A percentile compares a stretch with the other conserved stretches of the same genome.
phyloP scores from a whole-genome alignment of 1,284 basidiomycete genomes.

The Meira miltonrushii region DNA sequence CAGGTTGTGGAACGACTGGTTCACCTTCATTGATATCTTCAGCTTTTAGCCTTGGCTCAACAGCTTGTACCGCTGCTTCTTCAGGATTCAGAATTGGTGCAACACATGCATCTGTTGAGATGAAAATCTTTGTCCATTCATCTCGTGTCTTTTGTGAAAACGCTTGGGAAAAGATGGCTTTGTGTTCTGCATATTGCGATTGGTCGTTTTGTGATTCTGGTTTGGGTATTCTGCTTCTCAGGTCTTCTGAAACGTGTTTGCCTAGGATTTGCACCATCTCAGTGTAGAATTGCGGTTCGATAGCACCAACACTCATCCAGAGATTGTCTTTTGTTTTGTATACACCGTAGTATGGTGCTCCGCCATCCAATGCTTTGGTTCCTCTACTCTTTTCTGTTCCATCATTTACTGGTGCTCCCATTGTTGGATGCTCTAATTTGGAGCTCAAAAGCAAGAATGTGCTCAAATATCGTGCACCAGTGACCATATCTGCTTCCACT shows the following conservation, averaged over 20 bases:
- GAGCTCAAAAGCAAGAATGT: conserved; percentile 63
- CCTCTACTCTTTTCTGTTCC: conserved; percentile 36
- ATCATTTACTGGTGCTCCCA: conserved; percentile 58
- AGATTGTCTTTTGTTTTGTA: conserved; percentile 68
- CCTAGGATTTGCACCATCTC: conserved; percentile 28
- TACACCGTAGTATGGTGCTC: conserved; percentile 71
- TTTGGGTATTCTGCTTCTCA: conserved; percentile 53
- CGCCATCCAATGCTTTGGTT: conserved; percentile 66
- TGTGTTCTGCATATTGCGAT: conserved; percentile 63
- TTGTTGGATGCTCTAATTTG: conserved; percentile 50
- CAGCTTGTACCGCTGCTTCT: conserved; percentile 38
- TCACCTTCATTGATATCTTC: conserved; percentile 22
- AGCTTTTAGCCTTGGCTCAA: conserved; percentile 19
- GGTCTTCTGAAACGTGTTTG: conserved; percentile 19
- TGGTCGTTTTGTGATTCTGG: conserved; percentile 58
- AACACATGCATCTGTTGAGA: conserved; percentile 70
- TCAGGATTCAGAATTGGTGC: conserved; percentile 62
- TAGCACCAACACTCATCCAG: conserved; percentile 64
- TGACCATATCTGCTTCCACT: conserved; percentile 74
- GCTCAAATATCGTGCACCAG: conserved; percentile 70
- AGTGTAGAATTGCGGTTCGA: conserved; percentile 31
- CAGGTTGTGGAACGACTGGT: conserved; percentile 41
- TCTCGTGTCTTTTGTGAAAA: conserved; percentile 64
- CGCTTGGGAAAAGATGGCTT: conserved; percentile 61
- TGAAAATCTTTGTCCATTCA: conserved; percentile 67